phyloP scores from a whole-genome alignment of 306 rosid genomes.

The Inga oerstediana region DNA sequence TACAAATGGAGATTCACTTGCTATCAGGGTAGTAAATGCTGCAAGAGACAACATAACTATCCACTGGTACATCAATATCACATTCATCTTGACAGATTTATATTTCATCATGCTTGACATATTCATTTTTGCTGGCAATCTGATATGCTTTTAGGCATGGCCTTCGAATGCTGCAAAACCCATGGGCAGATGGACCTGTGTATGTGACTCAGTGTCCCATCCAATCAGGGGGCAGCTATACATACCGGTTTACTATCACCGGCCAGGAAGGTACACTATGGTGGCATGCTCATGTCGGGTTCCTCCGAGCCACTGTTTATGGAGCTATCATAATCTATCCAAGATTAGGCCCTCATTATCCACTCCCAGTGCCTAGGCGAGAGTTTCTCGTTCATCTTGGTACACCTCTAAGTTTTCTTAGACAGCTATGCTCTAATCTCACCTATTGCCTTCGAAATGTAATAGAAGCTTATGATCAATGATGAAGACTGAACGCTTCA shows the following conservation, averaged over 20 bases:
- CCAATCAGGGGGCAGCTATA: not conserved
- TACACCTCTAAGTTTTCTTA: not conserved
- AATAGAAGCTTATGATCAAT: not conserved
- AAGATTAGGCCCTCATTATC: slow-evolving; percentile 47
- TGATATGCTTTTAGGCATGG: slow-evolving; percentile 4
- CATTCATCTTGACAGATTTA: not conserved
- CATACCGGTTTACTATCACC: slow-evolving; percentile 7
- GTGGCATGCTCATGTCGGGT: slow-evolving; percentile 73
- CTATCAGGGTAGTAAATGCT: slow-evolving; percentile 4
- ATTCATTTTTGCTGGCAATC: not conserved
- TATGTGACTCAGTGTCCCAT: slow-evolving; percentile 24
- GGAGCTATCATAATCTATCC: slow-evolving; percentile 66
- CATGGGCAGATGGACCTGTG: slow-evolving; percentile 16
- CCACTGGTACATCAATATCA: slow-evolving; percentile 4
- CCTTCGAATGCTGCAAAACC: slow-evolving; percentile 1
- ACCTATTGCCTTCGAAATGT: not conserved
- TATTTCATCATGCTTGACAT: not conserved
- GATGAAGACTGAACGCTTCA: not conserved
- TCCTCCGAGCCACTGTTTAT: slow-evolving; percentile 73
- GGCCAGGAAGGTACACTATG: slow-evolving; percentile 8
- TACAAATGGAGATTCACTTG: slow-evolving; percentile 19
- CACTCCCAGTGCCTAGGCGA: slow-evolving; percentile 51
- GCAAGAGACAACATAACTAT: slow-evolving; percentile 3
- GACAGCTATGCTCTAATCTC: not conserved
- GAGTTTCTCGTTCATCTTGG: slow-evolving; percentile 61